These are phyloP conservation scores for Rhododendron mucronatum DNA, from an alignment of 148 eudicot species.

Conservation along the genomic window DNA sequence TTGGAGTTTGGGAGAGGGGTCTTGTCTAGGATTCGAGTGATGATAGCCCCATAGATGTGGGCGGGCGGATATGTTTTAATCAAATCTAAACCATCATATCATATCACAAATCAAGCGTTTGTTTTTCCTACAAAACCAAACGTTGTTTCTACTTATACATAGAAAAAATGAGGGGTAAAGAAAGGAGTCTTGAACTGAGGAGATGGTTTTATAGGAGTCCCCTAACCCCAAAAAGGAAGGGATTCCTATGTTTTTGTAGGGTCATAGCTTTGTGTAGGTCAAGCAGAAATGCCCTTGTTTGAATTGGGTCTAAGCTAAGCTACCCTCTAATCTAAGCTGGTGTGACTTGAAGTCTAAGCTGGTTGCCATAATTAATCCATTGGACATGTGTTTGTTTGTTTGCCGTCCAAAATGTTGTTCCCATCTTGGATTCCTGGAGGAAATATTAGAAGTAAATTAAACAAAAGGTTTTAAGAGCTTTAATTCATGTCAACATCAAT, in stretches of 20 bases:
- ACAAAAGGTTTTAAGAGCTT: not conserved
- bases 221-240: not conserved
- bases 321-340: not conserved
- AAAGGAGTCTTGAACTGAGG: not conserved
- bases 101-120: conserved; percentile 11
- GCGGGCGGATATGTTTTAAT: not conserved
- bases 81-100: conserved; percentile 23
- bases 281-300: not conserved
- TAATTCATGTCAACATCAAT: not conserved
- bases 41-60: not conserved
- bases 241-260: not conserved
- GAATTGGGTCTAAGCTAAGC: not conserved
- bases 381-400: not conserved
- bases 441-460: not conserved
- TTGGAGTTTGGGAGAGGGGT: conserved; percentile 15
- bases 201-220: not conserved
- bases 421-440: not conserved
- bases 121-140: not conserved
- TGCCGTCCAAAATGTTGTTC: not conserved
- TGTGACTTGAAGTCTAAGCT: not conserved
- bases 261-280: not conserved
- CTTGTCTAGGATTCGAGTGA: conserved; percentile 2
- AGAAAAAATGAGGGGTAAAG: not conserved
- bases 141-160: not conserved
- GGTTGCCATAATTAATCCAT: not conserved